Percentiles rank a stretch among this genome's conserved stretches.
Evolutionary conservation across 1,284 basidiomycete genomes (phyloP).

Genomic region (Ustilago xerochloae): DNA sequence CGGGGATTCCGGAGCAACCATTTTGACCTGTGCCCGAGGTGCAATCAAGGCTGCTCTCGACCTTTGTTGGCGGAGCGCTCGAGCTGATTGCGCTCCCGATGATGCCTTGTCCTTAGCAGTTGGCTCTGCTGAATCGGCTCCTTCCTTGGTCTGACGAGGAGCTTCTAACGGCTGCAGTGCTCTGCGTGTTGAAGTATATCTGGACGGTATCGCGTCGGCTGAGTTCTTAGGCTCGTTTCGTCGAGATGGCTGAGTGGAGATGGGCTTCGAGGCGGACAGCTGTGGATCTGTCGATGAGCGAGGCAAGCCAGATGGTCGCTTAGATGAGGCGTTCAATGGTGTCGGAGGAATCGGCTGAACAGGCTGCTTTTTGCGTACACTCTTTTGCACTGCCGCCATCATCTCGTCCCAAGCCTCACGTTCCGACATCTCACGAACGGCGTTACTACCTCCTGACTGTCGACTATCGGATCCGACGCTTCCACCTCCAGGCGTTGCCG

Average conservation of each 20-base stretch:
- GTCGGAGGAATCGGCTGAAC: conserved; percentile 13
- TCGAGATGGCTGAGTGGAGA: conserved; percentile 10
- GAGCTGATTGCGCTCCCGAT: neutral
- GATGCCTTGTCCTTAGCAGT: neutral
- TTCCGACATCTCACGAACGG: conserved; percentile 64
- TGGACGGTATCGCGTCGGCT: neutral
- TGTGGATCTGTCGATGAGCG: conserved; percentile 47
- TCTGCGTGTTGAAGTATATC: conserved; percentile 5
- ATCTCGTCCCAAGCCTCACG: conserved; percentile 65
- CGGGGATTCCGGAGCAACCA: conserved; percentile 19
- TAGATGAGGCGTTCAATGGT: conserved; percentile 8
- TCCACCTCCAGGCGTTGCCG: conserved; percentile 40
- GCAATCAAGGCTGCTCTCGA: conserved; percentile 18
- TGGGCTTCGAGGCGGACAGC: conserved; percentile 38
- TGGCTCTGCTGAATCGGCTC: neutral
- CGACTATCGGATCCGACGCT: conserved; percentile 64
- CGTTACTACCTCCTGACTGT: conserved; percentile 65
- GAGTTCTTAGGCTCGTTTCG: neutral
- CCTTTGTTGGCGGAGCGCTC: conserved; percentile 11
- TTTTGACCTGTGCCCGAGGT: conserved; percentile 27
- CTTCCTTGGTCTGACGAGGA: conserved; percentile 9
- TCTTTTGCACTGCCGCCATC: conserved; percentile 64
- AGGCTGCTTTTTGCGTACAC: conserved; percentile 59
- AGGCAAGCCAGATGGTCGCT: conserved; percentile 14
- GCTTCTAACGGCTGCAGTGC: conserved; percentile 23